phyloP scores from a whole-genome alignment of 2,329 filamentous ascomycete species.

The Trichoderma sp. region DNA sequence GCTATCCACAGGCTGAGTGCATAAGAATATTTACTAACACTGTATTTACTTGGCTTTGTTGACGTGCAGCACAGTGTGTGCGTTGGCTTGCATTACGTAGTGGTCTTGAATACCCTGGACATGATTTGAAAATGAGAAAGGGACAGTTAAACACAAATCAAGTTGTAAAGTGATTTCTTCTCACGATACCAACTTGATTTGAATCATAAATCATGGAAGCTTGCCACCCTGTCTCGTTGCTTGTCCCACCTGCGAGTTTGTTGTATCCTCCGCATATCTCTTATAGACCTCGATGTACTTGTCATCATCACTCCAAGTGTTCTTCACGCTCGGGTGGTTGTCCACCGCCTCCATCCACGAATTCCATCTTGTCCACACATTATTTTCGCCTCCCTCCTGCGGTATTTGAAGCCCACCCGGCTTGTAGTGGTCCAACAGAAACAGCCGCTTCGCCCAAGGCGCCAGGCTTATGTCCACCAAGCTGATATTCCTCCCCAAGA shows the following conservation, averaged over 20 bases:
- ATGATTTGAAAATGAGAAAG: neutral
- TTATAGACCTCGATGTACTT: conserved; percentile 70
- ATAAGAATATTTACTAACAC: neutral
- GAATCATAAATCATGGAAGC: conserved; percentile 38
- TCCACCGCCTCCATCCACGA: conserved; percentile 63
- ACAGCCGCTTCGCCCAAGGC: conserved; percentile 72
- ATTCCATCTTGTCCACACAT: conserved; percentile 65
- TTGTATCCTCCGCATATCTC: conserved; percentile 66
- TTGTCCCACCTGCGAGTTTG: conserved; percentile 61
- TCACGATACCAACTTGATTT: neutral
- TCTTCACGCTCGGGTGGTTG: conserved; percentile 61
- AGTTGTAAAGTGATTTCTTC: neutral
- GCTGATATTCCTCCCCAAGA: conserved; percentile 63
- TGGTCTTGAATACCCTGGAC: neutral
- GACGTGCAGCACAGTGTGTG: neutral
- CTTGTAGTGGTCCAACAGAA: conserved; percentile 76
- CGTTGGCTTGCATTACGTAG: neutral
- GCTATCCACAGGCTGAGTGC: neutral
- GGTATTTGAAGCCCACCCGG: conserved; percentile 53
- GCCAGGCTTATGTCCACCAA: conserved; percentile 71
- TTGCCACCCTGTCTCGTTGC: conserved; percentile 63
- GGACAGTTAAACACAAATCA: neutral
- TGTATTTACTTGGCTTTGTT: neutral
- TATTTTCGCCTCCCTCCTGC: conserved; percentile 53
- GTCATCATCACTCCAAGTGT: conserved; percentile 68